Evolutionary conservation across 139 green algal genomes (phyloP), one percentile per base, ranked within the genome.

Genomic region (Tetraselmis chui): DNA sequence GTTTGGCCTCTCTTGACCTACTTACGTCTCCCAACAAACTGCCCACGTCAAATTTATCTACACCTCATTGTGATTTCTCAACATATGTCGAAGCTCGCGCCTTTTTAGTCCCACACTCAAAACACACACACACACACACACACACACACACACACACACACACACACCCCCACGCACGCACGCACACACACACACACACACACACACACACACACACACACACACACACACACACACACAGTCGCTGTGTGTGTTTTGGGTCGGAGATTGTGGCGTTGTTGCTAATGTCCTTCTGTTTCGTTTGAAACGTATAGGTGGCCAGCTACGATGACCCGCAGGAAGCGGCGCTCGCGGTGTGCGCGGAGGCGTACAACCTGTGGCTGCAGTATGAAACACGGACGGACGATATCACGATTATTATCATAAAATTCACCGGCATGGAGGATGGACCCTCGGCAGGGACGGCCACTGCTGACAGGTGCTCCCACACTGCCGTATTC

Each of bases 401-500:
- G 0, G 96, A 99, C 83, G 95, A 99, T 89, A 98, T 99, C 88
- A 97, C 95, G 75, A 91, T 93, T 75, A 91, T 97, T 11, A 83
- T 98, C 28, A 81, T 98, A 2, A 83, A 92, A 79, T 86, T 97
- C 26, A 78, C 88, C 29, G 88, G 88, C 18, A 59, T 92, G 59
- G 77, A 89, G 59, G 82, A 86, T n/a, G 83, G 85, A 31, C 79
- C 28, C 77, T 1, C 81, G 59, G 83, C 81, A 28, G 80, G 79
- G n/a, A 23, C 23, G 59, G 22, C 59, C 23, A n/a, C 59, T n/a
- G n/a, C n/a, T n/a, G n/a, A n/a, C 59, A 75, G 23, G 59, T 22
- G 59, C 59, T 23, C 23, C 59, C 59, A 23, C 59, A n/a, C 59
- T 22, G 22, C 59, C 23, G 23, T 75, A 22, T 22, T n/a, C 23